Conservation (phyloP, 176 grass and related monocot genomes). For the Musa itinerans region DNA sequence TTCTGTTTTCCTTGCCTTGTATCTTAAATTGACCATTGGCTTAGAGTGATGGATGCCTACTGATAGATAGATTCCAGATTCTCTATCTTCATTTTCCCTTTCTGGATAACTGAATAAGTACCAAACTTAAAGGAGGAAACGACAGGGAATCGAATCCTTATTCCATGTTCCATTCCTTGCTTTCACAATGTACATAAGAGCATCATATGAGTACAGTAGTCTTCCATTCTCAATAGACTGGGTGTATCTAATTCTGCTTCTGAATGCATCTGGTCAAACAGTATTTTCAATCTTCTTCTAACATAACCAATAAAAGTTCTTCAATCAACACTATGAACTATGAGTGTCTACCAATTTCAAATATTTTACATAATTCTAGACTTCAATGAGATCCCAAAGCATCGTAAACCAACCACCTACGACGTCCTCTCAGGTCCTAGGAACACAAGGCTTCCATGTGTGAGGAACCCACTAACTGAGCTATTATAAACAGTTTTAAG, state of each 20-base stretch:
- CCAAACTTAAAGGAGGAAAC: slow-evolving; percentile 86
- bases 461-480: neutral
- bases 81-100: neutral
- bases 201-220: slow-evolving; percentile 49
- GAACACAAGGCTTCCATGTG: neutral
- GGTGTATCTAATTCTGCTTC: slow-evolving; percentile 68
- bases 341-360: slow-evolving; percentile 14
- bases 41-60: neutral
- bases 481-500: slow-evolving; percentile 29
- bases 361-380: slow-evolving; percentile 19
- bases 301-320: neutral
- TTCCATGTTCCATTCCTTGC: slow-evolving; percentile 63
- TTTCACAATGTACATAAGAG: slow-evolving; percentile 52
- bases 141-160: slow-evolving; percentile 76
- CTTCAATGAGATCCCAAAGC: neutral
- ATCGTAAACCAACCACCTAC: neutral
- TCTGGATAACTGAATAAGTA: slow-evolving; percentile 20
- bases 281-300: slow-evolving; percentile 38
- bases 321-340: neutral
- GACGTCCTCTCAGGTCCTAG: neutral
- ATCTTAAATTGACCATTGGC: neutral
- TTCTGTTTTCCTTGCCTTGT: neutral
- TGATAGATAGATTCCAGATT: neutral
- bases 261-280: slow-evolving; percentile 78
- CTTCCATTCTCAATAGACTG: slow-evolving; percentile 44